Evolutionary conservation across 345 rosid genomes (phyloP).

Genomic region (Reutealis trisperma): DNA sequence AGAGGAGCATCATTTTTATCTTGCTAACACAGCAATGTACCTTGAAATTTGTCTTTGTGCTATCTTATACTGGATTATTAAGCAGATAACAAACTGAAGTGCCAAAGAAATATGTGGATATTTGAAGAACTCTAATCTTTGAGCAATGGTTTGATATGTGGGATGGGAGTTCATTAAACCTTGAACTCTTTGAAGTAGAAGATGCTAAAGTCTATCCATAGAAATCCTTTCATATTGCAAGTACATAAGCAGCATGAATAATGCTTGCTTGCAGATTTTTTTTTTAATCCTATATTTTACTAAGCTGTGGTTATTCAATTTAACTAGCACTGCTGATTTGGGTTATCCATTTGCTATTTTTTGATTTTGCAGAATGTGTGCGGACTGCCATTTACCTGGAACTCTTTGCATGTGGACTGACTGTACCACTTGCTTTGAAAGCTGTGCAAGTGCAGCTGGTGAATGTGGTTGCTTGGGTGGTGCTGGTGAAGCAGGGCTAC

Average conservation of each 20-base stretch:
- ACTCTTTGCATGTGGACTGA: conserved; percentile 99
- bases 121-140: not conserved
- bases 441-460: conserved; percentile 87
- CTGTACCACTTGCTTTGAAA: conserved; percentile 96
- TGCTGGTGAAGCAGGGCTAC: conserved; percentile 98
- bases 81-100: not conserved
- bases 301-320: not conserved
- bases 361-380: conserved; percentile 71
- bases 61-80: not conserved
- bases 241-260: not conserved
- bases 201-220: not conserved
- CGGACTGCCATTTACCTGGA: conserved; percentile 98
- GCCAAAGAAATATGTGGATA: not conserved
- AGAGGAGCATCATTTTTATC: not conserved
- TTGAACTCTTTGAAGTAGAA: not conserved
- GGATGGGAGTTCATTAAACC: not conserved
- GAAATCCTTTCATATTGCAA: not conserved
- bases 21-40: not conserved
- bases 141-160: not conserved
- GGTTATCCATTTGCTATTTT: not conserved
- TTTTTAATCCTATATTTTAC: not conserved
- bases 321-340: not conserved
- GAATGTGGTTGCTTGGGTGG: conserved; percentile 99
- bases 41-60: not conserved
- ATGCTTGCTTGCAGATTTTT: not conserved